phyloP scores from a whole-genome alignment of 192 early-diverging fungal genomes.

The Linnemannia hyalina region DNA sequence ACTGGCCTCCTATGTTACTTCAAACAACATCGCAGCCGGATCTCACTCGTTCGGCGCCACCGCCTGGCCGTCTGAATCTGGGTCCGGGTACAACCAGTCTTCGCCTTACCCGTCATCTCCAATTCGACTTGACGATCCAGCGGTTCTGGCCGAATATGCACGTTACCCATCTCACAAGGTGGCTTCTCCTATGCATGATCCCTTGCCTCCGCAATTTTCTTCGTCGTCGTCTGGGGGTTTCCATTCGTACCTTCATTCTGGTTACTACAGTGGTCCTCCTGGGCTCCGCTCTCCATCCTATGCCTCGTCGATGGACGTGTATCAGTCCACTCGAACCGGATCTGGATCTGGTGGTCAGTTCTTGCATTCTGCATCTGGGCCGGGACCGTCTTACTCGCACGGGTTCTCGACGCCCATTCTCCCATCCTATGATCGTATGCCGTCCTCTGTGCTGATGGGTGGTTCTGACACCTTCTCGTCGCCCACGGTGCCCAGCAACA shows the following conservation, averaged over 20 bases:
- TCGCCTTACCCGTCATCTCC: neutral
- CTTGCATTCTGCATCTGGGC: neutral
- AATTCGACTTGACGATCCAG: neutral
- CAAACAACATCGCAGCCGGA: neutral
- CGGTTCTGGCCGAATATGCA: neutral
- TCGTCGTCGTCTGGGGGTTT: neutral
- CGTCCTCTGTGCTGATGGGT: neutral
- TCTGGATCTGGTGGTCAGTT: neutral
- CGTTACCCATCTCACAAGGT: neutral
- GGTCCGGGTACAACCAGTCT: neutral
- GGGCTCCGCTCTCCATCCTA: neutral
- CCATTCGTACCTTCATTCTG: neutral
- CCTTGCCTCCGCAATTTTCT: neutral
- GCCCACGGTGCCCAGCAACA: neutral
- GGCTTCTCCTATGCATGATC: neutral
- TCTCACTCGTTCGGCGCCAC: neutral
- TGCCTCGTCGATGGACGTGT: neutral
- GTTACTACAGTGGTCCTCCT: neutral
- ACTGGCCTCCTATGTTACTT: too few relatives aligned
- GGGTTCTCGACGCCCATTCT: neutral
- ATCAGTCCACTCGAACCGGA: neutral
- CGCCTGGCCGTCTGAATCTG: neutral
- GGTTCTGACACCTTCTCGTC: neutral
- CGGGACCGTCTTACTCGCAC: neutral
- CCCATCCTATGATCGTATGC: neutral